Evolutionary conservation across 495 filamentous ascomycete genomes (phyloP).

Genomic region (Trichoderma orchidacearum): DNA sequence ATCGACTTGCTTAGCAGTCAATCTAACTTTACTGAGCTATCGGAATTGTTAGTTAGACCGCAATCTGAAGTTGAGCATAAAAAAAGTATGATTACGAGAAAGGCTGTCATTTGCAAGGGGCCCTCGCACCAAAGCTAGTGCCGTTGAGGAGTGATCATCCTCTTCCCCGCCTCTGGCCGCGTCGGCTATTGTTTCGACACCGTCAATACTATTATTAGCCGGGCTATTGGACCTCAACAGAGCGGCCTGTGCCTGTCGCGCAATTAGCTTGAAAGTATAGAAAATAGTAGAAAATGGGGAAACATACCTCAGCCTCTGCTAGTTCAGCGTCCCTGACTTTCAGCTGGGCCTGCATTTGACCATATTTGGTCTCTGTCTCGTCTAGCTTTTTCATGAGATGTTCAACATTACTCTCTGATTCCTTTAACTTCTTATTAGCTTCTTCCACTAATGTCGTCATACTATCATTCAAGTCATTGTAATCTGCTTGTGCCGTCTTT

Average conservation of each 20-base stretch:
- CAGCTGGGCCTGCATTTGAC: slow-evolving; percentile 29
- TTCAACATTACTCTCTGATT: slow-evolving; percentile 17
- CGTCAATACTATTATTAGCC: slow-evolving; percentile 22
- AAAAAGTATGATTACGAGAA: neutral
- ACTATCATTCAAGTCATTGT: slow-evolving; percentile 42
- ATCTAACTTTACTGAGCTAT: slow-evolving; percentile 36
- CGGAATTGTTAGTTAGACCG: slow-evolving; percentile 1
- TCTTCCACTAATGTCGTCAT: slow-evolving; percentile 35
- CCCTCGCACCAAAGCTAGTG: slow-evolving; percentile 42
- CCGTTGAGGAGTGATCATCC: slow-evolving; percentile 39
- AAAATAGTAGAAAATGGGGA: neutral
- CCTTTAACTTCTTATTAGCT: slow-evolving; percentile 26
- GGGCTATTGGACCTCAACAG: slow-evolving; percentile 27
- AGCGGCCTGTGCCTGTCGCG: slow-evolving; percentile 4
- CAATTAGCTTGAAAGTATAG: neutral
- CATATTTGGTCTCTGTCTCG: slow-evolving; percentile 22
- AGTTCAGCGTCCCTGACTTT: slow-evolving; percentile 41
- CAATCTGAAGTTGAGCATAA: neutral
- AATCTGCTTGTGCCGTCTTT: slow-evolving; percentile 36
- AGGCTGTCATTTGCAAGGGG: slow-evolving; percentile 15
- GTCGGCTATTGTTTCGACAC: slow-evolving; percentile 18
- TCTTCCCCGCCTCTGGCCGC: slow-evolving; percentile 30
- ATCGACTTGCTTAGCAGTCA: slow-evolving; percentile 27
- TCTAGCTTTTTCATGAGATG: slow-evolving; percentile 21
- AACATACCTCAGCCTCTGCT: slow-evolving; percentile 34